Base-by-base conservation (phyloP, 2,329 filamentous ascomycete species). In the Truncatella angustata region DNA sequence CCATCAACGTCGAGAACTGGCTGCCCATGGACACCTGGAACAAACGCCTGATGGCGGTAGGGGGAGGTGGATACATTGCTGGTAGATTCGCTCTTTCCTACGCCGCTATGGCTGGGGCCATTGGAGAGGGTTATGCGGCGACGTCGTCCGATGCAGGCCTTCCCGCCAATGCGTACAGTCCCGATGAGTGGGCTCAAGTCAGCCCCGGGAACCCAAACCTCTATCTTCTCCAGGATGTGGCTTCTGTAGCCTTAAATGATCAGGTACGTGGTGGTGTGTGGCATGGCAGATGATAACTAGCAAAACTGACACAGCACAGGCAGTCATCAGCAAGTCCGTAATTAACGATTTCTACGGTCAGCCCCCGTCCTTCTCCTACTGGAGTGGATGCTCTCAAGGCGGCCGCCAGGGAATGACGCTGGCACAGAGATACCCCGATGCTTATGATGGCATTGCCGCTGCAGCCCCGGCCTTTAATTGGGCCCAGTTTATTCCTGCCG, bases 341-440 rank as follows among this genome's bases (percentile, higher is more conserved):
- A 69, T 73, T 18, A 61, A 62, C 53, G 63, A 61, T 34, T 71
- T 78, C 48, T 80, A 73, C 58, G 62, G 60, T 14, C 45, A 16
- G 40, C 58, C 51, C 30, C 55, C 59, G 58, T 63, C 52, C 60
- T 81, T 73, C 61, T 77, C 79, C 20, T 81, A 83, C 65, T 82
- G 78, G 63, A 65, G 71, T 56, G 74, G 74, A n/a, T 79, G 74
- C 59, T 77, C 73, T 11, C 70, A 75, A 34, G 74, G 81, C 12
- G 81, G 81, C 2, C 69, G 81, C 1, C 79, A 84, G 60, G 81
- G 79, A 6, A 64, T 81, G 20, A 76, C 76, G 58, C 69, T 78
- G 7, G 74, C 78, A 0, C 75, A 83, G 56, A 62, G 71, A 5
- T 81, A 76, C 53, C 79, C 80, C 0, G 69, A 75, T 1, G 74